A percentile compares a stretch with the other conserved stretches of the same genome.
Evolutionary conservation across 176 grass and related monocot species (phyloP).

Genomic region (Zea mays): Zm-B73-REFERENCE-NAM-5.0 NC_050100.1:175325501-175326000

Average conservation of each 20-base stretch:
- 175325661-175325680: conserved; percentile 68
- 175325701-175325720: conserved; percentile 41
- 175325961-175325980: too few relatives aligned
- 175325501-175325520: conserved; percentile 24
- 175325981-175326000: too few relatives aligned
- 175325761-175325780: conserved; percentile 67
- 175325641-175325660: conserved; percentile 62
- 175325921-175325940: background rate
- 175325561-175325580: conserved; percentile 79
- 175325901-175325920: background rate
- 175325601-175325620: conserved; percentile 75
- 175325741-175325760: conserved; percentile 71
- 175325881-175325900: background rate
- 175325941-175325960: background rate
- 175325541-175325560: conserved; percentile 71
- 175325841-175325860: background rate
- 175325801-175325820: conserved; percentile 29
- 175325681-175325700: conserved; percentile 38
- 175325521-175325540: conserved; percentile 48
- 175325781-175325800: background rate
- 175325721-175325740: conserved; percentile 71
- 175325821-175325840: conserved; percentile 2
- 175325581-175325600: conserved; percentile 67
- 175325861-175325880: background rate
- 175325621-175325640: conserved; percentile 54